Percentiles rank a stretch among this genome's conserved stretches.
Evolutionary conservation across 306 rosid genomes (phyloP).

Genomic region (Urtica urens): DNA sequence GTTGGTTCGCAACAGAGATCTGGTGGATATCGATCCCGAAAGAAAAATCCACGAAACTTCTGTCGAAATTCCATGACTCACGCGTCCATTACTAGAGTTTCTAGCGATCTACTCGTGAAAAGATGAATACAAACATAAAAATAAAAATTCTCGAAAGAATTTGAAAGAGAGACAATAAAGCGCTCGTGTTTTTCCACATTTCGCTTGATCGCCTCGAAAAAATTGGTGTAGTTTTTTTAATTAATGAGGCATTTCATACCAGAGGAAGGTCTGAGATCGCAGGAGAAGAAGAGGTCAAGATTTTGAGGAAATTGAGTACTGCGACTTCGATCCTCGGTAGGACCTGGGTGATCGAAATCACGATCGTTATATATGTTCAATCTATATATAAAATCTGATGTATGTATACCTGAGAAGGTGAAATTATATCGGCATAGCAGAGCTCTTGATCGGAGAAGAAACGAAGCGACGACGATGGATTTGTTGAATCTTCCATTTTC

Average conservation of each 20-base stretch:
- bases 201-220: no score
- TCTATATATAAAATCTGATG: background rate
- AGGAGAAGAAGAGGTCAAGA: constrained; percentile 53
- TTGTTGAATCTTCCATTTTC: constrained; percentile 38
- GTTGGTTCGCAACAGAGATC: constrained; percentile 67
- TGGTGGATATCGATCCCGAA: constrained; percentile 40
- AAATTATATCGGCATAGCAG: constrained; percentile 58
- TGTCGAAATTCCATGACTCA: constrained; percentile 47
- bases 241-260: constrained; percentile 22
- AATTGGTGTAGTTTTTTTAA: background rate
- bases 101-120: constrained; percentile 51
- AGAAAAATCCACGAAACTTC: constrained; percentile 58
- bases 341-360: constrained; percentile 25
- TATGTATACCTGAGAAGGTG: constrained; percentile 38
- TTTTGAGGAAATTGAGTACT: constrained; percentile 69
- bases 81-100: constrained; percentile 45
- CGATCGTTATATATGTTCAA: background rate
- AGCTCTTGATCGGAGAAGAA: constrained; percentile 79
- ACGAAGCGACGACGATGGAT: constrained; percentile 24
- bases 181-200: no score
- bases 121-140: no score
- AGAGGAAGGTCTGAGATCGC: constrained; percentile 71
- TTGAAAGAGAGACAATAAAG: background rate
- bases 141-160: constrained; percentile 5
- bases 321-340: constrained; percentile 79